Percentiles rank a stretch among this genome's conserved stretches.
Conservation (phyloP, 1,284 basidiomycete genomes). For the Uromyces viciae-fabae region DNA sequence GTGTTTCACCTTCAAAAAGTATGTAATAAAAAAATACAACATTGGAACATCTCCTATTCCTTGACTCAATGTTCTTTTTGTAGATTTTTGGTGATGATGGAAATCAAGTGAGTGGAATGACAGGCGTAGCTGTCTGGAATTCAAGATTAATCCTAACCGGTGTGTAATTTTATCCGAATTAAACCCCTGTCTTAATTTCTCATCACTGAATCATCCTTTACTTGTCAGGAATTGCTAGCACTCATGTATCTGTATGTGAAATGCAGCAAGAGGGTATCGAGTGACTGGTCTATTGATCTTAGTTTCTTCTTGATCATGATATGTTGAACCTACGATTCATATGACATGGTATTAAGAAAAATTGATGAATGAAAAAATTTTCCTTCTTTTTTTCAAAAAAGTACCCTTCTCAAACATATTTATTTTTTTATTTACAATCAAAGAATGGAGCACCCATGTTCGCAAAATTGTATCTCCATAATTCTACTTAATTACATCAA, state of each 20-base stretch:
- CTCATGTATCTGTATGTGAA: constrained; percentile 24
- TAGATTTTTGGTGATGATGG: constrained; percentile 45
- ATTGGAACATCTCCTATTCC: neutral
- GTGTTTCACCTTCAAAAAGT: constrained; percentile 23
- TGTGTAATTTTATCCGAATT: neutral
- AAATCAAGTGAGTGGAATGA: constrained; percentile 20
- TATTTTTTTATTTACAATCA: no score
- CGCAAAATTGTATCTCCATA: no score
- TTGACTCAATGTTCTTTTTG: neutral
- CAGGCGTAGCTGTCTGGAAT: constrained; percentile 22
- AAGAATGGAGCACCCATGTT: no score
- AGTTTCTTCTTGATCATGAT: no score
- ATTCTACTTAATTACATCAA: no score
- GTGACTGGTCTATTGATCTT: no score
- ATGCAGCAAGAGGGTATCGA: no score
- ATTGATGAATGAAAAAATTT: no score
- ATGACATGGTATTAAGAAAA: no score
- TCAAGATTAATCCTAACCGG: constrained; percentile 39
- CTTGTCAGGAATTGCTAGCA: constrained; percentile 12
- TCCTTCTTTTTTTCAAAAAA: no score
- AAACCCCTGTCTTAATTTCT: neutral
- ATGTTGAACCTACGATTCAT: no score
- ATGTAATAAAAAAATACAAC: neutral
- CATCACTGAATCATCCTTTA: neutral
- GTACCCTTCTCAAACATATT: no score